Conservation (phyloP, 805 yeast genomes). For the Metschnikowia chrysomelidarum region DNA sequence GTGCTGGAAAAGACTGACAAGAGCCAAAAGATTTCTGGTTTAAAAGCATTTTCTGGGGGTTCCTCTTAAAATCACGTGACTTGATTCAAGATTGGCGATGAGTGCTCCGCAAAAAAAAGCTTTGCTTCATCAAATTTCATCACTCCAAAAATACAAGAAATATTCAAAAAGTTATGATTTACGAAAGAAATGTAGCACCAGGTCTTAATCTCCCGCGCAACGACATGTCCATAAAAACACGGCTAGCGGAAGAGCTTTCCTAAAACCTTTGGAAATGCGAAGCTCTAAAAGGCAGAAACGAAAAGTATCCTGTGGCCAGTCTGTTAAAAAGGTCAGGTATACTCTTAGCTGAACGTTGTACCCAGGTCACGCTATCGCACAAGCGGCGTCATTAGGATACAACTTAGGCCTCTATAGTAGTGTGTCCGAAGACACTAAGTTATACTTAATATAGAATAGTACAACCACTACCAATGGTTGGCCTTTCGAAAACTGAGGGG, state of each 20-base stretch:
- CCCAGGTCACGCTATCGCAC: constrained; percentile 43
- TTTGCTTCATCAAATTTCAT: no score
- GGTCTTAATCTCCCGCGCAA: constrained; percentile 44
- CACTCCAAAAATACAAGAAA: no score
- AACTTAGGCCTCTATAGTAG: constrained; percentile 42
- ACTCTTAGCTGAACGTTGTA: constrained; percentile 60
- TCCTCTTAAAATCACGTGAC: no score
- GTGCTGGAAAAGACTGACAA: no score
- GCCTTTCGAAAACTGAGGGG: constrained; percentile 10
- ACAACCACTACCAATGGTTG: constrained; percentile 79
- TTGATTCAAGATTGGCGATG: no score
- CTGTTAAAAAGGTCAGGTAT: constrained; percentile 70
- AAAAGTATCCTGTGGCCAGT: constrained; percentile 67
- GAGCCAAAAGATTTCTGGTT: no score
- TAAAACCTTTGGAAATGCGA: constrained; percentile 34
- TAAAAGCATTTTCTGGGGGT: no score
- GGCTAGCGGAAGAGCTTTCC: constrained; percentile 32
- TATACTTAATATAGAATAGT: constrained; percentile 63
- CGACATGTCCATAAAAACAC: constrained; percentile 19
- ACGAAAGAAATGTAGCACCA: constrained; percentile 47
- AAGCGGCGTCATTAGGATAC: constrained; percentile 40
- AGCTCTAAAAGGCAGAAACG: constrained; percentile 76
- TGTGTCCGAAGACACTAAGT: constrained; percentile 41
- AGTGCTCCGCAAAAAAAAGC: no score
- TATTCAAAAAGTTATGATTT: constrained; percentile 1